A percentile compares a stretch with the other conserved stretches of the same genome.
Conservation (phyloP, 805 yeast species). For the Candida jianshihensis region DNA sequence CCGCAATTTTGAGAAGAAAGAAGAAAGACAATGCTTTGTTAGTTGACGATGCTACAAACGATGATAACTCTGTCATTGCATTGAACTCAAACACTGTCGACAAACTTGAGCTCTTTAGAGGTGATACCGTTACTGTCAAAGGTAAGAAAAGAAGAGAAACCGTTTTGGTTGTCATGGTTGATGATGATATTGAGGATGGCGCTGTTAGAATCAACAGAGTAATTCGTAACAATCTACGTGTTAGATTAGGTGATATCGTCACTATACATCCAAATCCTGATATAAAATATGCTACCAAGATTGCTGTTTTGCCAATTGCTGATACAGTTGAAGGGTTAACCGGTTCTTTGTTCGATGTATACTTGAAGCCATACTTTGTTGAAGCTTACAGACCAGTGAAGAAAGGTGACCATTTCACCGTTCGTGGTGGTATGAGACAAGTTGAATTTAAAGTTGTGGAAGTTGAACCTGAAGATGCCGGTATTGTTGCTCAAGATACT, state of each 20-base stretch:
- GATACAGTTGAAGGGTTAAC: conserved; percentile 98
- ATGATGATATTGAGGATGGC: conserved; percentile 95
- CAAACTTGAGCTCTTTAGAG: conserved; percentile 87
- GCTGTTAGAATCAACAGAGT: conserved; percentile 91
- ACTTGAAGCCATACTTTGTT: conserved; percentile 94
- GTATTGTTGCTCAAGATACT: conserved; percentile 97
- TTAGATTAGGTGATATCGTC: conserved; percentile 88
- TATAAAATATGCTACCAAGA: conserved; percentile 92
- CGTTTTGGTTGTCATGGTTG: conserved; percentile 89
- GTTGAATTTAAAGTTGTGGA: conserved; percentile 98
- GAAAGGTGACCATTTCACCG: conserved; percentile 93
- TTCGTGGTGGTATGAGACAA: conserved; percentile 98
- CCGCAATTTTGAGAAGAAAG: conserved; percentile 94
- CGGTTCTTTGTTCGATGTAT: conserved; percentile 93
- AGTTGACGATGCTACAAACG: conserved; percentile 95
- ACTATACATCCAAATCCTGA: conserved; percentile 95
- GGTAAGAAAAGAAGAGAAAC: conserved; percentile 99
- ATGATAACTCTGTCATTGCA: conserved; percentile 94
- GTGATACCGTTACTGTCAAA: conserved; percentile 94
- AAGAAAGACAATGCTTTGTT: conserved; percentile 91
- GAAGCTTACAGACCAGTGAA: conserved; percentile 99
- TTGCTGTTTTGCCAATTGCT: conserved; percentile 92
- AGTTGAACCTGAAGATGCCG: conserved; percentile 95
- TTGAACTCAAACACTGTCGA: conserved; percentile 96
- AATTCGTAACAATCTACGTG: conserved; percentile 90